Percentiles rank a stretch among this genome's conserved stretches.
These are phyloP conservation scores for Telopea speciosissima DNA, from an alignment of 177 flowering plant genomes.

Conservation along the genomic window DNA sequence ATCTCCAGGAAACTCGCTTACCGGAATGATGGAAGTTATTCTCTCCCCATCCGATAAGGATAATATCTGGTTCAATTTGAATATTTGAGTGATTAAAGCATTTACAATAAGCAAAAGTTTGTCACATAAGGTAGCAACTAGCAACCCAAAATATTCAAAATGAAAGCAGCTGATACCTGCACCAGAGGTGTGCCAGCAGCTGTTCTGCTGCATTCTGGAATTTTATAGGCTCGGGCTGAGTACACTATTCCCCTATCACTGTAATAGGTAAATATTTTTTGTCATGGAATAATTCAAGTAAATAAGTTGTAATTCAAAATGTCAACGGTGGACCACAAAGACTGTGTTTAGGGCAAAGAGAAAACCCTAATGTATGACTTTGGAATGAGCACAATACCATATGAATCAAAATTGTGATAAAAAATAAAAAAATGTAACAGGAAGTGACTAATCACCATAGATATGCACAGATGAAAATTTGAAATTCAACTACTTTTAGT, in stretches of 20 bases:
- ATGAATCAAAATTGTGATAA: neutral
- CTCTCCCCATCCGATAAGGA: slow-evolving; percentile 90
- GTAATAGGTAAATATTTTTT: slow-evolving; percentile 18
- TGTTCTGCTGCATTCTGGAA: slow-evolving; percentile 81
- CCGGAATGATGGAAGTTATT: slow-evolving; percentile 91
- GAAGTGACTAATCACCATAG: neutral
- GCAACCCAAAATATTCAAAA: neutral
- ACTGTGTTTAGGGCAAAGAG: neutral
- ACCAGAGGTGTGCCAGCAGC: slow-evolving; percentile 95
- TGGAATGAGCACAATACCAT: neutral
- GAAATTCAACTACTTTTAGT: neutral
- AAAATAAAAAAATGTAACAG: neutral
- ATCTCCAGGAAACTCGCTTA: slow-evolving; percentile 75
- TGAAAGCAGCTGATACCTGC: slow-evolving; percentile 42
- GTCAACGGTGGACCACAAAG: neutral
- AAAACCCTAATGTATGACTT: neutral
- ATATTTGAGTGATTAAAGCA: slow-evolving; percentile 5
- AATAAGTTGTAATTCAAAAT: neutral
- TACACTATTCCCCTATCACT: slow-evolving; percentile 93
- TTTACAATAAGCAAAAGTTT: neutral
- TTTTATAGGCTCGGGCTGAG: slow-evolving; percentile 85
- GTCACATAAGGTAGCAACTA: neutral
- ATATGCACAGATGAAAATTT: neutral
- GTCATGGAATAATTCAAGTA: neutral
- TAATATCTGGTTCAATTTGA: slow-evolving; percentile 50